Evolutionary conservation across 768 basidiomycete species (phyloP).

Genomic region (Mycena capillaripes): DNA sequence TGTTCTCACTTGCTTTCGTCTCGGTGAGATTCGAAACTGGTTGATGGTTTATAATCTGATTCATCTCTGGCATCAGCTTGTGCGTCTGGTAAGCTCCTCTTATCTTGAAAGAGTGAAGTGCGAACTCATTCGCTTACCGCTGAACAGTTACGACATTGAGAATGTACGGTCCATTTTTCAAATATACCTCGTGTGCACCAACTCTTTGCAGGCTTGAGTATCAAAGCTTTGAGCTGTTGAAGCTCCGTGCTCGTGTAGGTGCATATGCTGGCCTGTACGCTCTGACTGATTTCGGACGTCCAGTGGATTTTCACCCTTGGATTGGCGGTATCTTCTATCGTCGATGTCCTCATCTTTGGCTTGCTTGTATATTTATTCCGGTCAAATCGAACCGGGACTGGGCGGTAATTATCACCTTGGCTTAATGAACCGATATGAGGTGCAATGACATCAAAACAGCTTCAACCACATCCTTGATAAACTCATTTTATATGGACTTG

Average conservation of each 20-base stretch:
- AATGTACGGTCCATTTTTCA: constrained; percentile 35
- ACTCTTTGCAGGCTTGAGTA: constrained; percentile 37
- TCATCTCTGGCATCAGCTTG: constrained; percentile 25
- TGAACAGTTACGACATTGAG: constrained; percentile 40
- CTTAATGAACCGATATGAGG: background rate
- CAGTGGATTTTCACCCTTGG: constrained; percentile 63
- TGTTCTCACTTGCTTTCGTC: constrained; percentile 36
- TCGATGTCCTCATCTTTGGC: constrained; percentile 55
- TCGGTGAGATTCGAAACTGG: constrained; percentile 33
- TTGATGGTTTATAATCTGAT: too few species aligned
- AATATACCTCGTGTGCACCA: background rate
- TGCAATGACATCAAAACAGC: constrained; percentile 32
- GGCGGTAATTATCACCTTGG: constrained; percentile 39
- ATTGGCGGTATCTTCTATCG: constrained; percentile 55
- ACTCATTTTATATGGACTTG: constrained; percentile 55
- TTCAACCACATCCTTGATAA: constrained; percentile 53
- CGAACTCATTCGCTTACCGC: background rate
- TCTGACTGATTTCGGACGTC: background rate
- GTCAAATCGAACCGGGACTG: constrained; percentile 46
- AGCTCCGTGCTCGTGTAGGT: constrained; percentile 29
- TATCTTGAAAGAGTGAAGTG: too few species aligned
- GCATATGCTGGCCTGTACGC: background rate
- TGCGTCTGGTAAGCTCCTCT: constrained; percentile 34
- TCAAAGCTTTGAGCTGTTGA: constrained; percentile 36
- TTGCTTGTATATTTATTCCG: constrained; percentile 52